Conservation (phyloP, 108 stramenopile genomes). For the Parmales sp. region DNA sequence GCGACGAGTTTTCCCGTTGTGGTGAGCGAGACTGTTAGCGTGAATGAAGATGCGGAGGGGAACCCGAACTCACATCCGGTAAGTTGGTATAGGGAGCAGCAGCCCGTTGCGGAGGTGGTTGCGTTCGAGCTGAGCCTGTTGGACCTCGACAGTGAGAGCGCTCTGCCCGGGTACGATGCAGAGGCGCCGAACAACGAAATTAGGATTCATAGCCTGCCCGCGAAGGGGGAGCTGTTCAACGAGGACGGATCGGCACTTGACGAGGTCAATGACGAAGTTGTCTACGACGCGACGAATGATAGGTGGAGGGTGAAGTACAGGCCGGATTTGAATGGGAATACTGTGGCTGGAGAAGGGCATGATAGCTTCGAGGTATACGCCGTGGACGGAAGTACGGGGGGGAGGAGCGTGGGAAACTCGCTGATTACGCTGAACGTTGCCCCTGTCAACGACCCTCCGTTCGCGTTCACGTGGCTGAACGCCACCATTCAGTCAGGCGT, state of each 20-base stretch:
- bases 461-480: too few species aligned
- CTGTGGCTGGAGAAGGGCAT: too few species aligned
- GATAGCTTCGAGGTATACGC: background rate
- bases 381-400: background rate
- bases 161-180: too few species aligned
- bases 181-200: too few species aligned
- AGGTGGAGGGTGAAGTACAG: too few species aligned
- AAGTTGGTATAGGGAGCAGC: background rate
- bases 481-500: conserved; percentile 1
- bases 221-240: too few species aligned
- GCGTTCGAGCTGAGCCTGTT: background rate
- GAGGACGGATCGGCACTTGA: too few species aligned
- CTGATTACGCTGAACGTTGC: background rate
- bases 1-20: background rate
- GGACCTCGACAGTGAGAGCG: too few species aligned
- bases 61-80: background rate
- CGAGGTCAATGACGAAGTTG: too few species aligned
- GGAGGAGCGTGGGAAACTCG: background rate
- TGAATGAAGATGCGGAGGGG: background rate
- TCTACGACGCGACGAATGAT: too few species aligned
- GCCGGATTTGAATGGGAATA: too few species aligned
- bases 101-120: background rate
- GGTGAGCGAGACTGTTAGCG: background rate
- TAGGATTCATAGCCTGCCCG: too few species aligned
- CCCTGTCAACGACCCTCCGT: background rate